These are phyloP conservation scores for Solanum tacnaense DNA, from an alignment of 257 asterid genomes.

Conservation along the genomic window DNA sequence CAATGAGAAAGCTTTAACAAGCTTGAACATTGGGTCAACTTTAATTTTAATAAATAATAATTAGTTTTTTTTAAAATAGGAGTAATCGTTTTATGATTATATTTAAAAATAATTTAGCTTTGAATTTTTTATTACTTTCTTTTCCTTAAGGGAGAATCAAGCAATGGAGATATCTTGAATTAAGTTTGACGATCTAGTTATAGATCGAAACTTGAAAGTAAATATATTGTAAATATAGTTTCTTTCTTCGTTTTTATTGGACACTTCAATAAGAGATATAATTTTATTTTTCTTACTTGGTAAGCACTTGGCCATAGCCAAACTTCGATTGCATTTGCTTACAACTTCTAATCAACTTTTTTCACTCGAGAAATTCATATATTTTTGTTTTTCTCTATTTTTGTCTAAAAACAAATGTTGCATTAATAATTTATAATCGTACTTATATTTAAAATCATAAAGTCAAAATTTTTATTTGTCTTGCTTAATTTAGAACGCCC, in stretches of 20 bases:
- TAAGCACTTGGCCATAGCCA: too few relatives aligned
- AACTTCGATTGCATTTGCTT: too few relatives aligned
- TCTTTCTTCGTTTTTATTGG: fast-evolving
- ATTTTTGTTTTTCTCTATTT: too few relatives aligned
- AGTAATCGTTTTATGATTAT: not conserved
- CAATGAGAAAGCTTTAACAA: constrained; percentile 1
- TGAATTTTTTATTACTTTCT: not conserved
- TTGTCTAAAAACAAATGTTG: too few relatives aligned
- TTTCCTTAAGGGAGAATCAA: not conserved
- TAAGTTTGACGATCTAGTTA: not conserved
- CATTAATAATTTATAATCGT: not conserved
- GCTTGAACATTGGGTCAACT: not conserved
- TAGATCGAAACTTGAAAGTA: fast-evolving
- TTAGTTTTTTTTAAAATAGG: too few relatives aligned
- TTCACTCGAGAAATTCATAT: too few relatives aligned
- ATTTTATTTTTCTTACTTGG: not conserved
- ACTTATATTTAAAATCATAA: not conserved
- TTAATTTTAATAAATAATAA: not conserved
- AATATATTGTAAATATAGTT: not conserved
- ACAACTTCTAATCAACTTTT: too few relatives aligned
- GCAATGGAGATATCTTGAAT: not conserved
- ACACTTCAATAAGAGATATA: not conserved
- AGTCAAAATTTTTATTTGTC: too few relatives aligned
- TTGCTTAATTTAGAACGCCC: too few relatives aligned
- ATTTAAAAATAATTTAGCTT: not conserved